A percentile compares a stretch with the other conserved stretches of the same genome.
Conservation (phyloP, 257 asterid species). For the Ajuga chamaepitys region DNA sequence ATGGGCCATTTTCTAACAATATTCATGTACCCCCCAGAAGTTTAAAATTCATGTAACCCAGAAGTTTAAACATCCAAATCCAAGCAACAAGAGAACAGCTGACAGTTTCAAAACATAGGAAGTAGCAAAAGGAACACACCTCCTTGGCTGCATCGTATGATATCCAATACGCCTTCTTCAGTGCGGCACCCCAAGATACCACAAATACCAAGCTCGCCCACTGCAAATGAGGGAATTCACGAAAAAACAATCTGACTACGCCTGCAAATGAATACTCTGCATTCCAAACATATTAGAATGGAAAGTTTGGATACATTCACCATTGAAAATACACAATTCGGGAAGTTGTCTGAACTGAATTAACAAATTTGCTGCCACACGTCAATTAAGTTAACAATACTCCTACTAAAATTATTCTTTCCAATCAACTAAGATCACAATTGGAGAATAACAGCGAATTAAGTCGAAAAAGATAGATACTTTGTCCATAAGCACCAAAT, state of each 20-base stretch:
- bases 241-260: slow-evolving; percentile 18
- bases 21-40: no score
- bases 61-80: no score
- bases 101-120: no score
- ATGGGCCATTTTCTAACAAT: no score
- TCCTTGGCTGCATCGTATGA: slow-evolving; percentile 24
- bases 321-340: background rate
- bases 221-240: slow-evolving; percentile 22
- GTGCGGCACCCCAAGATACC: slow-evolving; percentile 21
- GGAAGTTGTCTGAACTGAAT: background rate
- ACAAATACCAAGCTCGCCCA: slow-evolving; percentile 22
- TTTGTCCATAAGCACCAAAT: background rate
- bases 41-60: no score
- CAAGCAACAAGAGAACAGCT: no score
- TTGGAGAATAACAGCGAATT: background rate
- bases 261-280: slow-evolving; percentile 45
- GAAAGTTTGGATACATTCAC: no score
- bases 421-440: no score
- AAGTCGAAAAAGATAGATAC: no score
- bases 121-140: slow-evolving; percentile 32
- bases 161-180: no score
- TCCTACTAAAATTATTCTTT: no score
- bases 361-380: background rate
- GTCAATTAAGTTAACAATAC: background rate
- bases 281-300: slow-evolving; percentile 6